Evolutionary conservation across 169 alveolate species (phyloP).

Genomic region (Neospora caninum): DNA sequence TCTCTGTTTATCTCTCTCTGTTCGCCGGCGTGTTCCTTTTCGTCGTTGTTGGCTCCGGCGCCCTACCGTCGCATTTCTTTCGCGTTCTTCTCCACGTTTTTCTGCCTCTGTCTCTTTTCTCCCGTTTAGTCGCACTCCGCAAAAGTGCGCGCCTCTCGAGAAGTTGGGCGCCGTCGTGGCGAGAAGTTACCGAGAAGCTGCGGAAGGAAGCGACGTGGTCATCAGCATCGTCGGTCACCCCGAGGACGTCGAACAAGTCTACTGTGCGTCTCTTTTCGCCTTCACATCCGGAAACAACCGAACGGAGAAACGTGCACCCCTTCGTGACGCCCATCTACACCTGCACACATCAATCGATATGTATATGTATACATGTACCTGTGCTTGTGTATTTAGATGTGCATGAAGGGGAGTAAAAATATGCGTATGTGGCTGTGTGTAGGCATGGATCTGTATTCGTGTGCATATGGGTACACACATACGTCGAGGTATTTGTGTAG

Average conservation of each 20-base stretch:
- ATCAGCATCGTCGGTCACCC: background rate
- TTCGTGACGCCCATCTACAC: background rate
- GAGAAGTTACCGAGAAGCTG: background rate
- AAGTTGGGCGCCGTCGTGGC: background rate
- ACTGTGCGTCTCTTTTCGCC: background rate
- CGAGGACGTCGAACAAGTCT: background rate
- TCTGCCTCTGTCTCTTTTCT: background rate
- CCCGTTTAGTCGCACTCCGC: background rate
- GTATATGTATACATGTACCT: background rate
- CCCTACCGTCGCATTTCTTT: too few relatives aligned
- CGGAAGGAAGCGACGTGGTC: slow-evolving; percentile 10
- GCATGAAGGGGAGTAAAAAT: background rate
- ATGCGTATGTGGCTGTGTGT: too few relatives aligned
- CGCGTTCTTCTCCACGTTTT: too few relatives aligned
- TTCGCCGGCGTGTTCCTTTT: too few relatives aligned
- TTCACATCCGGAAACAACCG: background rate
- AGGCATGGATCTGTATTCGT: too few relatives aligned
- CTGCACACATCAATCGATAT: background rate
- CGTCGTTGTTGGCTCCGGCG: too few relatives aligned
- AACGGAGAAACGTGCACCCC: background rate
- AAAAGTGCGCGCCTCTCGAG: background rate
- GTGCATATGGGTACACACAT: too few relatives aligned
- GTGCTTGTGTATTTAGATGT: background rate
- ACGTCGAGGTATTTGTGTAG: too few relatives aligned
- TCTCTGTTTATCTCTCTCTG: too few relatives aligned